phyloP scores from a whole-genome alignment of 129 eudicot genomes.

The Helichrysum umbraculigerum region DNA sequence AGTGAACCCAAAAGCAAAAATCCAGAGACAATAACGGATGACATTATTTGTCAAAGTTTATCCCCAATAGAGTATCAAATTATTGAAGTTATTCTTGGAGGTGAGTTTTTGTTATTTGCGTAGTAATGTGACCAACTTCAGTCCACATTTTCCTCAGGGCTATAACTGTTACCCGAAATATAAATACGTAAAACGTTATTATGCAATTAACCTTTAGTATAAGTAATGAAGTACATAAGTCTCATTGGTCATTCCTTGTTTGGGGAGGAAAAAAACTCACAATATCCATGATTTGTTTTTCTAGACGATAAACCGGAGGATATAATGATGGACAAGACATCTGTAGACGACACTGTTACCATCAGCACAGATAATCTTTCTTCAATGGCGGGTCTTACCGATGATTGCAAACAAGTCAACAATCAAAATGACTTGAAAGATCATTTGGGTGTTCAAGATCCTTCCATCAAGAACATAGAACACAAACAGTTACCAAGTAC shows the following conservation, averaged over 20 bases:
- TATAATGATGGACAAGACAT: background rate
- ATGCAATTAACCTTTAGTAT: background rate
- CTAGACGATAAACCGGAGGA: slow-evolving; percentile 36
- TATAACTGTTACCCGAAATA: too few relatives aligned
- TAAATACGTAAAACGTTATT: background rate
- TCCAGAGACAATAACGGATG: slow-evolving; percentile 35
- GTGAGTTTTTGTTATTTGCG: slow-evolving; percentile 32
- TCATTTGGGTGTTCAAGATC: slow-evolving; percentile 13
- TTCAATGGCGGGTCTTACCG: slow-evolving; percentile 23
- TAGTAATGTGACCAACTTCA: background rate
- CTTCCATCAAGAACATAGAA: slow-evolving; percentile 2
- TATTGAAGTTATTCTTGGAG: slow-evolving; percentile 65
- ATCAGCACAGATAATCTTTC: slow-evolving; percentile 11
- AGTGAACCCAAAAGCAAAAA: slow-evolving; percentile 27
- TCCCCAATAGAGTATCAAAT: slow-evolving; percentile 51
- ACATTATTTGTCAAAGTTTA: slow-evolving; percentile 30
- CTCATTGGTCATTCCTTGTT: background rate
- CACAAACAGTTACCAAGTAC: slow-evolving; percentile 26
- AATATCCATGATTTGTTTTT: background rate
- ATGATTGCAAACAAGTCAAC: slow-evolving; percentile 26
- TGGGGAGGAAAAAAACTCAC: background rate
- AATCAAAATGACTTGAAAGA: slow-evolving; percentile 17
- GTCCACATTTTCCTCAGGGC: too few relatives aligned
- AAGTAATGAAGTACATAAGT: background rate
- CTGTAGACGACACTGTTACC: slow-evolving; percentile 28